phyloP scores from a whole-genome alignment of 768 basidiomycete species.

The Mycena haematopus region DNA sequence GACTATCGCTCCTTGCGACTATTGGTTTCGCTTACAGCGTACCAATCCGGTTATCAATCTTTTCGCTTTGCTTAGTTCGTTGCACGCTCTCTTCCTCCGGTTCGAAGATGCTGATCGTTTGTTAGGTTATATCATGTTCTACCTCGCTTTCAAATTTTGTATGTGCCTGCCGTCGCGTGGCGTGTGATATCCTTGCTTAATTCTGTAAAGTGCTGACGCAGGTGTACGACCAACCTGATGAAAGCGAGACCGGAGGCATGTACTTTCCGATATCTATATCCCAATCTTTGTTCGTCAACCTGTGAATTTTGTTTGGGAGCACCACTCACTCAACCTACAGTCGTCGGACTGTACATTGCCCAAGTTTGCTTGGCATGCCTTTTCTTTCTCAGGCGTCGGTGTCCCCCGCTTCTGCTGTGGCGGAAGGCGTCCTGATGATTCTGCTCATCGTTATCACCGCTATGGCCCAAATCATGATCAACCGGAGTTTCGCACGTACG shows the following conservation, averaged over 20 bases:
- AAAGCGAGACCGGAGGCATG: constrained; percentile 53
- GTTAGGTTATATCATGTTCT: constrained; percentile 59
- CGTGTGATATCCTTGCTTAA: neutral
- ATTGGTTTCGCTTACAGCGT: constrained; percentile 65
- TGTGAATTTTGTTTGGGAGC: constrained; percentile 31
- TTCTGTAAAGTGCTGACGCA: constrained; percentile 50
- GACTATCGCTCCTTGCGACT: constrained; percentile 58
- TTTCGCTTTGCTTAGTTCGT: constrained; percentile 60
- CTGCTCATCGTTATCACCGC: constrained; percentile 62
- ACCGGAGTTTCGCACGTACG: constrained; percentile 50
- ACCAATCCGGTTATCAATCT: constrained; percentile 69
- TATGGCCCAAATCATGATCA: constrained; percentile 45
- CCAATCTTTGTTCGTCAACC: constrained; percentile 52
- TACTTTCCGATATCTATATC: constrained; percentile 55
- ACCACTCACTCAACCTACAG: constrained; percentile 33
- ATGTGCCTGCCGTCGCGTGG: constrained; percentile 28
- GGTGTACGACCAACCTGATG: constrained; percentile 59
- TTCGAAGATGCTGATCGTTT: neutral
- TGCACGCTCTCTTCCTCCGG: neutral
- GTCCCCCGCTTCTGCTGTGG: constrained; percentile 43
- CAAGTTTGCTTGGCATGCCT: constrained; percentile 69
- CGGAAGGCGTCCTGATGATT: constrained; percentile 62
- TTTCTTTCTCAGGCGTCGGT: constrained; percentile 63
- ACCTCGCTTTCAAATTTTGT: constrained; percentile 66
- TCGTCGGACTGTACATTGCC: constrained; percentile 76